These are phyloP conservation scores for Vinca minor DNA, from an alignment of 257 asterid species.

Conservation along the genomic window DNA sequence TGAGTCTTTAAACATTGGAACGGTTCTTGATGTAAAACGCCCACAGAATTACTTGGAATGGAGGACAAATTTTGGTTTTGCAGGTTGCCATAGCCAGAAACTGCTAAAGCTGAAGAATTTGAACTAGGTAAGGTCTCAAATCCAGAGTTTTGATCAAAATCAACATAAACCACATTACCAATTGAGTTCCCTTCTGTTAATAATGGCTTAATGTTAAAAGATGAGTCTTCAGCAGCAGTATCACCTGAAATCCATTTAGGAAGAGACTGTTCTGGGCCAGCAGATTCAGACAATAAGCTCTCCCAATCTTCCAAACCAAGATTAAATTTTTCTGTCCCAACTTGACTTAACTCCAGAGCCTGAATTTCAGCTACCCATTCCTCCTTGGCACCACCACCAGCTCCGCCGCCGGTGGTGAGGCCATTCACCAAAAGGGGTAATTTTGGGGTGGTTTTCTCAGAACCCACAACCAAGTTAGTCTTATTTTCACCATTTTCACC, in stretches of 20 bases:
- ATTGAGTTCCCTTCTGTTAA: conserved; percentile 16
- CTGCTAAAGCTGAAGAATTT: conserved; percentile 13
- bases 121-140: conserved; percentile 14
- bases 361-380: conserved; percentile 23
- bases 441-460: conserved; percentile 13
- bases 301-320: conserved; percentile 47
- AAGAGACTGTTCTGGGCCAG: conserved; percentile 28
- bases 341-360: conserved; percentile 21
- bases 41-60: conserved; percentile 1
- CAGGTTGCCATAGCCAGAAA: not conserved
- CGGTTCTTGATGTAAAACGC: conserved; percentile 13
- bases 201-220: conserved; percentile 24
- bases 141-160: conserved; percentile 13
- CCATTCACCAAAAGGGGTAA: conserved; percentile 11
- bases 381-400: conserved; percentile 16
- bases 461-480: conserved; percentile 7
- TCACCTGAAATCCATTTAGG: conserved; percentile 35
- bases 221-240: conserved; percentile 25
- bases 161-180: conserved; percentile 23
- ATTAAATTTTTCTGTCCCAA: conserved; percentile 24
- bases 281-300: conserved; percentile 32
- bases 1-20: conserved; percentile 11
- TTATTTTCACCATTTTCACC: conserved; percentile 19
- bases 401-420: conserved; percentile 8
- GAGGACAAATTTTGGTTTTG: conserved; percentile 9